Evolutionary conservation across 73 alveolate genomes (phyloP).

Genomic region (Paramecium biaurelia): DNA sequence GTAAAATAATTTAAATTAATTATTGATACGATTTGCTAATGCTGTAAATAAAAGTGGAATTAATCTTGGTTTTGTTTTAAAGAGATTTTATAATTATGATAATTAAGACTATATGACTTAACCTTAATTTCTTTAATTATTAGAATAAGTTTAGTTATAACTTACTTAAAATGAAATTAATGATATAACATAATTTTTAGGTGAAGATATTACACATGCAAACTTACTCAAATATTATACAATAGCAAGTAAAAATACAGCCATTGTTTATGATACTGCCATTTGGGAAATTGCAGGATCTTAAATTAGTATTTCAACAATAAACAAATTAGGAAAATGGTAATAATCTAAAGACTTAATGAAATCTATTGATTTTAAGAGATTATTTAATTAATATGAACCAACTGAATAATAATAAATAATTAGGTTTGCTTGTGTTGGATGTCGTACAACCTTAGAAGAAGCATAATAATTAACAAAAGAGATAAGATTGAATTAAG

Average conservation of each 20-base stretch:
- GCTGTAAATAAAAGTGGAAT: conserved; percentile 6
- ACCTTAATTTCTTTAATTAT: not conserved
- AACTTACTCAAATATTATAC: not conserved
- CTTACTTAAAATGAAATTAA: not conserved
- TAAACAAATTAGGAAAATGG: conserved; percentile 51
- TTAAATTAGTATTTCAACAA: not conserved
- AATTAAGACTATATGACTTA: not conserved
- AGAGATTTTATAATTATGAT: conserved; percentile 40
- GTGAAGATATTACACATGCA: conserved; percentile 1
- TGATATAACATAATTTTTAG: not conserved
- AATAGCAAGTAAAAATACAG: not conserved
- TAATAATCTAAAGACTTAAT: not conserved
- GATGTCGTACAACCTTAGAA: not conserved
- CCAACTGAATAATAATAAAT: not conserved
- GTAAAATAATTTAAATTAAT: not conserved
- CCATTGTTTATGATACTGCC: not conserved
- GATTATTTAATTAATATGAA: conserved; percentile 36
- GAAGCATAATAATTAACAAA: not conserved
- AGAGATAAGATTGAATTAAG: not conserved
- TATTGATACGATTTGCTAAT: not conserved
- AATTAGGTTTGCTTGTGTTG: conserved; percentile 12
- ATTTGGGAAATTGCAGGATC: conserved; percentile 19
- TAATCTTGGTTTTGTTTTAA: conserved; percentile 17
- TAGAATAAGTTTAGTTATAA: not conserved
- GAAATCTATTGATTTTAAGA: conserved; percentile 26